Conservation (phyloP, 805 yeast genomes). For the Candida loeiensis region DNA sequence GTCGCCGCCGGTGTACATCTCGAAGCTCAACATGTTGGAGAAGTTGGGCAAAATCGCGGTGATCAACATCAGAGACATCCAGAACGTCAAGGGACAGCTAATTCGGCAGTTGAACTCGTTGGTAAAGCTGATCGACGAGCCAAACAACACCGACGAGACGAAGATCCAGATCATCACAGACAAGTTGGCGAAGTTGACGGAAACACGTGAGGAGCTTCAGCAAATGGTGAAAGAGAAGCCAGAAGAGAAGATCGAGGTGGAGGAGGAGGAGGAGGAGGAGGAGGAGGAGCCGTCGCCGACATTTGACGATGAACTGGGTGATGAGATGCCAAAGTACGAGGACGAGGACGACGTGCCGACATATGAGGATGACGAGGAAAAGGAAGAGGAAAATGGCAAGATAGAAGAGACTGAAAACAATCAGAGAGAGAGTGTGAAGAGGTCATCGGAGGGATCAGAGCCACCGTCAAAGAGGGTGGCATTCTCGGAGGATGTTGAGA, state of each 20-base stretch:
- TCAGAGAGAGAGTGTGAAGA: too few relatives aligned
- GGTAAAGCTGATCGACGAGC: slow-evolving; percentile 21
- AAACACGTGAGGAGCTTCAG: slow-evolving; percentile 31
- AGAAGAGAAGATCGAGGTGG: neutral
- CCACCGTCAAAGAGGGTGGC: slow-evolving; percentile 33
- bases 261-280: slow-evolving; percentile 6
- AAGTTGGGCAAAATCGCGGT: slow-evolving; percentile 33
- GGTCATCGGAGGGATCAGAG: slow-evolving; percentile 1
- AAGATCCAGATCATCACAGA: slow-evolving; percentile 28
- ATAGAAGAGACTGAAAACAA: neutral
- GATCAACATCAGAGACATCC: slow-evolving; percentile 30
- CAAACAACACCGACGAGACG: slow-evolving; percentile 30
- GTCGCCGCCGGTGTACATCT: slow-evolving; percentile 33
- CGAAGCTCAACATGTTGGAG: slow-evolving; percentile 38
- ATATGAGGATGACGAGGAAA: slow-evolving; percentile 3
- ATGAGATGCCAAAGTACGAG: slow-evolving; percentile 14
- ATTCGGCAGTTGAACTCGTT: slow-evolving; percentile 25
- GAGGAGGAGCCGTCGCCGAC: slow-evolving; percentile 31
- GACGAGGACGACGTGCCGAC: slow-evolving; percentile 12
- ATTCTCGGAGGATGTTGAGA: slow-evolving; percentile 39
- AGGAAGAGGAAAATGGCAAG: slow-evolving; percentile 1
- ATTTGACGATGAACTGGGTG: slow-evolving; percentile 17
- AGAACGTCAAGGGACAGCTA: slow-evolving; percentile 25
- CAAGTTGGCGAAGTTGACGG: slow-evolving; percentile 24
- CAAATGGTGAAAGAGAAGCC: slow-evolving; percentile 22